Conservation (phyloP, 352 stramenopile genomes). For the Pythium pyrilobum region DNA sequence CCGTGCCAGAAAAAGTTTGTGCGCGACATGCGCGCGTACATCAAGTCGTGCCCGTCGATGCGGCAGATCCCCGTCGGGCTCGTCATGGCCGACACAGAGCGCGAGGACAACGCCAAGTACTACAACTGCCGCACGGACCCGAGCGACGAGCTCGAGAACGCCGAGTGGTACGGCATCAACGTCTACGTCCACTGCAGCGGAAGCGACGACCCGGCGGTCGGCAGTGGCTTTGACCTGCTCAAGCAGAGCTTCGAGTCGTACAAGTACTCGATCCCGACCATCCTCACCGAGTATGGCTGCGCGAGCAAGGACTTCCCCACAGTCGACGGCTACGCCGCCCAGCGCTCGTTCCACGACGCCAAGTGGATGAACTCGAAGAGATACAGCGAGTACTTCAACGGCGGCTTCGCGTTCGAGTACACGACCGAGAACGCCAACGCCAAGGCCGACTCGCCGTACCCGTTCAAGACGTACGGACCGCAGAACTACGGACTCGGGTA, state of each 20-base stretch:
- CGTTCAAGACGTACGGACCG: constrained; percentile 54
- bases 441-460: constrained; percentile 43
- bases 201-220: constrained; percentile 32
- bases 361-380: constrained; percentile 43
- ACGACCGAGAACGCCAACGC: constrained; percentile 75
- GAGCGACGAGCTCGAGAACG: constrained; percentile 55
- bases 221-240: constrained; percentile 55
- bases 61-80: constrained; percentile 71
- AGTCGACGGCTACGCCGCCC: constrained; percentile 55
- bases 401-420: constrained; percentile 77
- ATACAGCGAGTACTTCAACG: constrained; percentile 56
- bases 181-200: constrained; percentile 75
- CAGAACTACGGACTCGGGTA: constrained; percentile 82
- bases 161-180: constrained; percentile 87
- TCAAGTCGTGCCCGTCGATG: constrained; percentile 46
- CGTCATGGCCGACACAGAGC: constrained; percentile 57
- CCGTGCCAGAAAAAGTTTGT: constrained; percentile 89
- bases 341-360: constrained; percentile 73
- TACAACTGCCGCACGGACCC: constrained; percentile 77
- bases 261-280: constrained; percentile 46
- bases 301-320: constrained; percentile 34
- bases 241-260: constrained; percentile 50
- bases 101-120: constrained; percentile 63
- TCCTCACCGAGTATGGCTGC: constrained; percentile 69
- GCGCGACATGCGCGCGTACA: constrained; percentile 78